A percentile compares a stretch with the other conserved stretches of the same genome.
These are phyloP conservation scores for Botryotinia convoluta DNA, from an alignment of 2,329 filamentous ascomycete species.

Conservation along the genomic window DNA sequence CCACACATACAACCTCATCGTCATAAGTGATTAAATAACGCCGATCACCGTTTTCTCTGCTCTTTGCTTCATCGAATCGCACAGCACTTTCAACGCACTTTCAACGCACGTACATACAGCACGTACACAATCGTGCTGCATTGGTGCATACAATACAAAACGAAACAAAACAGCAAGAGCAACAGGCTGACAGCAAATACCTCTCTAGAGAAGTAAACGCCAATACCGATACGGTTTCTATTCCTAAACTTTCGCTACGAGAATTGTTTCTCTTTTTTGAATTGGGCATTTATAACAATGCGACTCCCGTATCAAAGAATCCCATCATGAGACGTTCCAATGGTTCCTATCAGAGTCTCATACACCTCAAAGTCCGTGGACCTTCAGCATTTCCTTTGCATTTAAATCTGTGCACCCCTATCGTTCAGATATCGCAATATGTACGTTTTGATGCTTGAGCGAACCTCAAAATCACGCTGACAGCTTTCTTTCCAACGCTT, in stretches of 20 bases:
- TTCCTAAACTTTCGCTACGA: background rate
- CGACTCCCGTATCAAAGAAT: background rate
- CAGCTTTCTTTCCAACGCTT: background rate
- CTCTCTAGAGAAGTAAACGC: background rate
- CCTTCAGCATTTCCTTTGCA: background rate
- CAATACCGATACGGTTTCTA: background rate
- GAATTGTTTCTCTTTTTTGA: conserved; percentile 7
- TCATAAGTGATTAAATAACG: conserved; percentile 5
- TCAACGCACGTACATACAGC: background rate
- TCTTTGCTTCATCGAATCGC: background rate
- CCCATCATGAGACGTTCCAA: background rate
- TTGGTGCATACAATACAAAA: background rate
- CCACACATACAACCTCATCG: background rate
- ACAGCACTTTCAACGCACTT: background rate
- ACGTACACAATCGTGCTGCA: background rate
- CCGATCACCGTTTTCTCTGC: conserved; percentile 6
- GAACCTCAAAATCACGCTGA: conserved; percentile 2
- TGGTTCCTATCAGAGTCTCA: background rate
- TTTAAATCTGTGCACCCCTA: conserved; percentile 6
- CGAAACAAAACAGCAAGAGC: background rate
- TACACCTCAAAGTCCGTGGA: background rate
- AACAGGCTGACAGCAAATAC: background rate
- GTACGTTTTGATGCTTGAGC: background rate
- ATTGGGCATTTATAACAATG: background rate
- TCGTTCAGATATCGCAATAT: conserved; percentile 9